These are phyloP conservation scores for Sclerotinia glacialis DNA, from an alignment of 2,329 filamentous ascomycete species.

Conservation along the genomic window DNA sequence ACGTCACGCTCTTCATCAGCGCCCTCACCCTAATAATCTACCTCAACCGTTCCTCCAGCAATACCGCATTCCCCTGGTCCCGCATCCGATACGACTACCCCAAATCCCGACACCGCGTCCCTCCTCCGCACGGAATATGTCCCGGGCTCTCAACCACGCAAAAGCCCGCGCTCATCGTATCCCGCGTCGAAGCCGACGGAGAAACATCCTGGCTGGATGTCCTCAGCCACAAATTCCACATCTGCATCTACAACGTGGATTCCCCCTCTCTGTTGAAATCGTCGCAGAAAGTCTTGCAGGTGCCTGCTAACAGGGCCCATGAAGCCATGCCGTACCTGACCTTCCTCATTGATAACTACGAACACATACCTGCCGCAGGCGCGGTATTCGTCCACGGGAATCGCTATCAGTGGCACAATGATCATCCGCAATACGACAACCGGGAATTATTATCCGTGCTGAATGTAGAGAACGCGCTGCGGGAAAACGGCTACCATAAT, in stretches of 20 bases:
- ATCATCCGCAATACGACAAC: constrained; percentile 47
- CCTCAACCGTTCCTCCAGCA: constrained; percentile 37
- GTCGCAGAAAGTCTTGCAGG: constrained; percentile 39
- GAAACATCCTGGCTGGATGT: constrained; percentile 44
- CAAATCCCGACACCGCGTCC: constrained; percentile 28
- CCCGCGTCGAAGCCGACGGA: constrained; percentile 44
- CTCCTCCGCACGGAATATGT: constrained; percentile 45
- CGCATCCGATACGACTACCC: constrained; percentile 42
- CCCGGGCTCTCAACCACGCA: constrained; percentile 41
- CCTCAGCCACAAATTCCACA: constrained; percentile 44
- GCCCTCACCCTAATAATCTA: constrained; percentile 42
- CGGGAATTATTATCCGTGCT: constrained; percentile 42
- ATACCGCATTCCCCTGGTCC: constrained; percentile 44
- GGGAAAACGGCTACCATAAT: constrained; percentile 46
- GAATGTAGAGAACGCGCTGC: constrained; percentile 43
- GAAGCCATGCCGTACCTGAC: constrained; percentile 49
- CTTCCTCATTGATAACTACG: constrained; percentile 48
- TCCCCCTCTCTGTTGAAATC: constrained; percentile 34
- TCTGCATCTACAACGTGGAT: constrained; percentile 47
- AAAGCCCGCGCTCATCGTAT: constrained; percentile 48
- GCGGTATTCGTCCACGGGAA: constrained; percentile 46
- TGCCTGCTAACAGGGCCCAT: constrained; percentile 47
- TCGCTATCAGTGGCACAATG: constrained; percentile 47
- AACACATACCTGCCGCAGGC: constrained; percentile 41
- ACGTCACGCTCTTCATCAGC: constrained; percentile 41